Evolutionary conservation across 179 eudicot genomes (phyloP), one percentile per base, ranked within the genome.

Genomic region (Patellifolia procumbens): DNA sequence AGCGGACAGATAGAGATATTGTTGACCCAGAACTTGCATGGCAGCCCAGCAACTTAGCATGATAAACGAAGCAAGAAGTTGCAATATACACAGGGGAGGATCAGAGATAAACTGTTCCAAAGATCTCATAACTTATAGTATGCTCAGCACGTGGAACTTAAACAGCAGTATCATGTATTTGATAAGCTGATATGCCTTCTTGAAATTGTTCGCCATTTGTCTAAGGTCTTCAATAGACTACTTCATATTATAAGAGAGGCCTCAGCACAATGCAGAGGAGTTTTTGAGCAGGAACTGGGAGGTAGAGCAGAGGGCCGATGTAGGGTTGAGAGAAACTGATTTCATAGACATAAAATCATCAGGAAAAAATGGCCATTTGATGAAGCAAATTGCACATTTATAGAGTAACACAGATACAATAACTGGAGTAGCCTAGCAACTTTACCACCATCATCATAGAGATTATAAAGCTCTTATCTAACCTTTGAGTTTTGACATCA

Each of bases 101-200:
- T 32, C 59, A 49, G 28, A 55, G 29, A 29, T 55, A 5, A 53
- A 1, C 28, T 37, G 29, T 13, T 31, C 56, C 48, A 39, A 62
- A 5, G 31, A 35, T 49, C 35, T 20, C 70, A 65, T 79, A 70
- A 49, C 97, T 84, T 96, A 93, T 97, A 74, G 87, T 82, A 76
- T 95, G 98, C 80, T 95, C 99, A 68, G 94, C 85, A 64, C 80
- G 96, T 67, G 91, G 91, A 72, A 85, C 87, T 82, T 90, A 97
- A 46, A 83, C 80, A 46, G 85, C 89, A 79, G 97, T 90, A 79
- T 91, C 97, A 87, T 93, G n/a, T n/a, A n/a, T n/a, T n/a, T n/a
- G n/a, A n/a, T 87, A 84, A 84, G 90, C 31, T 83, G 73, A 83
- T 85, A 82, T 55, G 91, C 89, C 90, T 93, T 95, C 85, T 86